phyloP scores from a whole-genome alignment of 1,139 yeast species.

The Pichia sp. region DNA sequence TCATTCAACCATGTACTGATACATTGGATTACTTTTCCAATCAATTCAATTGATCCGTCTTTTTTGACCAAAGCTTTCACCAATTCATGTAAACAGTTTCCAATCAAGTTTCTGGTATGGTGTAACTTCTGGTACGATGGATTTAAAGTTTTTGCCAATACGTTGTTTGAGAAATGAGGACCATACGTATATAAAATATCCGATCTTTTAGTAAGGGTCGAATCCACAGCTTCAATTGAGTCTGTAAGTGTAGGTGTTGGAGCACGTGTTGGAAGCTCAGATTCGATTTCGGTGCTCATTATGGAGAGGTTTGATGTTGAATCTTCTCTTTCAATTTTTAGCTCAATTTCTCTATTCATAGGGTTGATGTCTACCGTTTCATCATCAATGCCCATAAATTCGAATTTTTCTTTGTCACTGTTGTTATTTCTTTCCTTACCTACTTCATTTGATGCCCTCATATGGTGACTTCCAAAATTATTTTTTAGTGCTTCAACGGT shows the following conservation, averaged over 20 bases:
- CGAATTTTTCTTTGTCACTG: conserved; percentile 9
- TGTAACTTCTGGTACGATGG: conserved; percentile 60
- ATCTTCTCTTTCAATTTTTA: conserved; percentile 13
- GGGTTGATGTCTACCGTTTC: conserved; percentile 16
- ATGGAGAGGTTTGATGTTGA: conserved; percentile 19
- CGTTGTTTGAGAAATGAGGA: conserved; percentile 50
- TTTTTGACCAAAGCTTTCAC: conserved; percentile 46
- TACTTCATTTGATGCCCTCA: background rate
- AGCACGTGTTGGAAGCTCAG: conserved; percentile 30
- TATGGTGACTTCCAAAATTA: background rate
- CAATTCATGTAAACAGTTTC: conserved; percentile 61
- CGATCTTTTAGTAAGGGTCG: conserved; percentile 56
- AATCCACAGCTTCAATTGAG: conserved; percentile 39
- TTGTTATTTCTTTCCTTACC: background rate
- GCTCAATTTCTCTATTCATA: conserved; percentile 18
- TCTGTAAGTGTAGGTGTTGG: conserved; percentile 29
- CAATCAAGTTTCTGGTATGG: conserved; percentile 56
- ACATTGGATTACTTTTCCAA: conserved; percentile 62
- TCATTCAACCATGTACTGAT: conserved; percentile 67
- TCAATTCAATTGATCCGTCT: conserved; percentile 66
- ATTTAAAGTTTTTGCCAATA: conserved; percentile 43
- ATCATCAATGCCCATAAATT: conserved; percentile 8
- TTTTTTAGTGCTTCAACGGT: conserved; percentile 8
- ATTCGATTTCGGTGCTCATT: conserved; percentile 29
- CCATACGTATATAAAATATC: conserved; percentile 47